Evolutionary conservation across 2,329 filamentous ascomycete genomes (phyloP), one percentile per base, ranked within the genome.

Genomic region (Colletotrichum sp.): DNA sequence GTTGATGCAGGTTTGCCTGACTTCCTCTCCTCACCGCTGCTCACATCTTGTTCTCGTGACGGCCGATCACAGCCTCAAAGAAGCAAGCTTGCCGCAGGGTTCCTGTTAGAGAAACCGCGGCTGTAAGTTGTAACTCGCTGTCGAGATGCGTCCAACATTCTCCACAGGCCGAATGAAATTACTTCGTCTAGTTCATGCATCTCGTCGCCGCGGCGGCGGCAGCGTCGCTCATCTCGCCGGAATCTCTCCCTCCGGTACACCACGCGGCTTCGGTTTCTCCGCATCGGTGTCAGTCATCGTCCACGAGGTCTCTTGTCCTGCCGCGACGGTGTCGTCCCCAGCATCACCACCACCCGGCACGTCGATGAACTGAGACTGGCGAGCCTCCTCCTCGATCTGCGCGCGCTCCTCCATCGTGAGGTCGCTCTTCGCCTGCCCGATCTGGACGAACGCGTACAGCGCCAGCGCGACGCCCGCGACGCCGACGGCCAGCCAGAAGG

Each of bases 401-500:
- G 74, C 73, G 8, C 76, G 76, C 71, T 79, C 78, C 57, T 79
- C 78, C 63, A 78, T 30, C 9, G 78, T 79, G 18, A 79, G 43
- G 26, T 79, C 77, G 71, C 78, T 78, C 72, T 78, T 78, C 1
- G 78, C 78, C n/a, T 68, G 67, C 8, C 78, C 78, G 55, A 78
- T 77, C 13, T 70, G 84, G 6, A 93, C 89, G 52, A 90, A 92
- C 0, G 90, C 83, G 72, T 93, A 88, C 16, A 94, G 82, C 0
- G 85, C 16, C 70, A 94, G 77, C 1, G 90, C 88, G 1, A 89
- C 78, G 5, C 82, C 86, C 0, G 92, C 89, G 66, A 90, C 86
- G 2, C 87, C 92, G 26, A 92, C 86, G 68, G 92, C 90, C 28
- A 93, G 91, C 92, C 93, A 94, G 78, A 94, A 94, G 0, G 90